Base-by-base conservation (phyloP, 2,329 filamentous ascomycete genomes). In the Ilyonectria mors-panacis region DNA sequence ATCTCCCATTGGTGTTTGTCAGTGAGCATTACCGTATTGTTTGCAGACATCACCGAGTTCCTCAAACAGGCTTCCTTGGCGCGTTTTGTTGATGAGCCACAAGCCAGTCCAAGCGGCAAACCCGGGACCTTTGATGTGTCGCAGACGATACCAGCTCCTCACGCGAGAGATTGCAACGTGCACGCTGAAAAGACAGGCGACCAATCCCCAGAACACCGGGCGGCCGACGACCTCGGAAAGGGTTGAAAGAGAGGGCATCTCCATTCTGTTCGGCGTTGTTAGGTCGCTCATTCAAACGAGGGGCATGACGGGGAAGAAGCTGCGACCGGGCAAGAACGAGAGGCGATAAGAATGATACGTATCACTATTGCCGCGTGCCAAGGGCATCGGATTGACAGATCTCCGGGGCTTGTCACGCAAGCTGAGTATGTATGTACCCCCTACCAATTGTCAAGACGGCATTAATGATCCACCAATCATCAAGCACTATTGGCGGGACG, bases 21-120 rank as follows among this genome's bases (percentile, higher is more conserved):
- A 26, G 15, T n/a, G 1, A 19, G 6, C 10, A 9, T 62, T 58
- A 61, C 63, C 64, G 12, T 66, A 42, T 10, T 59, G 37, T 21
- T 57, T 47, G 59, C 64, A 66, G 6, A 61, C 58, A 2, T 66
- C 28, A 26, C 47, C 63, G 21, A 66, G 37, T 4, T 61, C 51
- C 1, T 26, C 13, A 10, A 60, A 60, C n/a, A 56, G 10, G 2
- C 10, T 57, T 1, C 63, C 63, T 23, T 56, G 33, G 28, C 57
- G 60, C 23, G 57, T 61, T 19, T 33, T 61, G 17, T 8, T 57
- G 9, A 66, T 51, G 23, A 66, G 57, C 63, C 63, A 66, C 28
- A 45, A 57, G 51, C 58, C 51, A 6, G 63, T 66, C 63, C 63
- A 66, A 23, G 42, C 58, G 6, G 57, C 63, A 26, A 30, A 23